phyloP scores from a whole-genome alignment of 169 alveolate genomes.

The Plasmodium fragile region DNA sequence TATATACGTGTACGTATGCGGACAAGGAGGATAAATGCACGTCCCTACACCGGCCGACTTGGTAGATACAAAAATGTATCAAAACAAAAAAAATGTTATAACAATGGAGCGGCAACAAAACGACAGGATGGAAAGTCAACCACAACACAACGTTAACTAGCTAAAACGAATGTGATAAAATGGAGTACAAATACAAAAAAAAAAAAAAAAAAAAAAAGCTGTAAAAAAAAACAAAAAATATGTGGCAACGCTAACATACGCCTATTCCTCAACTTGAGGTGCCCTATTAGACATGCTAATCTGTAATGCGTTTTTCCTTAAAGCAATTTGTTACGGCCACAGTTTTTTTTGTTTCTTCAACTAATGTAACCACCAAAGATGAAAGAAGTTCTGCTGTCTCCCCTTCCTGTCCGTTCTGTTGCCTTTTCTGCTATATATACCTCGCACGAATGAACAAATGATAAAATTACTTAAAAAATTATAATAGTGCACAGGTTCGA shows the following conservation, averaged over 20 bases:
- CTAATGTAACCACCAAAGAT: neutral
- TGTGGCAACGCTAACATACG: constrained; percentile 1
- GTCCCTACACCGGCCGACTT: neutral
- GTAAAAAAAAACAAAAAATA: neutral
- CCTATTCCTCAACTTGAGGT: neutral
- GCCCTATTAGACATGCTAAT: neutral
- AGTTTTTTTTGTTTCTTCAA: neutral
- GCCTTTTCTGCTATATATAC: neutral
- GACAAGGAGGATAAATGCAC: neutral
- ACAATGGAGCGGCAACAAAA: neutral
- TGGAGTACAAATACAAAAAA: neutral
- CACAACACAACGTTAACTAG: neutral
- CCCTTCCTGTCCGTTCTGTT: neutral
- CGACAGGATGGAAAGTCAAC: neutral
- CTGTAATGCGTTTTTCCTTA: neutral
- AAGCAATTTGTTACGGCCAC: neutral
- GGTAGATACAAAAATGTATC: neutral
- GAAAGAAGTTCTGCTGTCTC: neutral
- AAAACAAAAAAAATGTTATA: neutral
- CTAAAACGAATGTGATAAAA: neutral
- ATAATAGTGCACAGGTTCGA: neutral
- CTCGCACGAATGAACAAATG: neutral
- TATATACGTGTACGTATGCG: constrained; percentile 2
- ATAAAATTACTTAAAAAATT: neutral
- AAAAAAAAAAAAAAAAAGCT: neutral